A percentile compares a stretch with the other conserved stretches of the same genome.
Evolutionary conservation across 2,329 filamentous ascomycete species (phyloP).

Genomic region (Epichloe coenophiala): DNA sequence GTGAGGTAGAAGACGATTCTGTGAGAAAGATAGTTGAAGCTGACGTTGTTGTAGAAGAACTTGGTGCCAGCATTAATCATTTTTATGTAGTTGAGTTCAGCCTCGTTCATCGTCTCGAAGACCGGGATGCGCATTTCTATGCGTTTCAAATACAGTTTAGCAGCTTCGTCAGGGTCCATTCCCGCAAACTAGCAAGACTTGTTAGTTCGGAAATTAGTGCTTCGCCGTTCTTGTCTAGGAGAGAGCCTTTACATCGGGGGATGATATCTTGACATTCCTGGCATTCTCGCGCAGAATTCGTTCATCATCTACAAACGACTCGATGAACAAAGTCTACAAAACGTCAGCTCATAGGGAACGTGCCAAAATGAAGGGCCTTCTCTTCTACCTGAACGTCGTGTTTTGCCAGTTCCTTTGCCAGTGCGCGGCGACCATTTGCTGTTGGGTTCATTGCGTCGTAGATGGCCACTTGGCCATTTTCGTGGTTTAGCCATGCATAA

Average conservation of each 20-base stretch:
- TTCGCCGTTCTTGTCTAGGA: neutral
- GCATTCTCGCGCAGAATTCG: slow-evolving; percentile 93
- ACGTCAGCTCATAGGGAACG: neutral
- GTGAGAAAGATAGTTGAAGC: slow-evolving; percentile 91
- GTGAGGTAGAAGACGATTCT: slow-evolving; percentile 97
- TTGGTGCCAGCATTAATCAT: slow-evolving; percentile 97
- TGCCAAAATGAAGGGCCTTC: neutral
- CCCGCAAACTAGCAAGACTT: slow-evolving; percentile 53
- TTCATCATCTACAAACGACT: slow-evolving; percentile 88
- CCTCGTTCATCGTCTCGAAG: slow-evolving; percentile 93
- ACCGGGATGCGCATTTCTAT: slow-evolving; percentile 89
- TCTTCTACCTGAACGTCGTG: slow-evolving; percentile 69
- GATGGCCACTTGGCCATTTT: slow-evolving; percentile 95
- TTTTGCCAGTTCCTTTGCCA: slow-evolving; percentile 98
- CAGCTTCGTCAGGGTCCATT: slow-evolving; percentile 86
- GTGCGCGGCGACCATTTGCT: slow-evolving; percentile 62
- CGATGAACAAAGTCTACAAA: slow-evolving; percentile 81
- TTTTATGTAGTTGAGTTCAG: slow-evolving; percentile 92
- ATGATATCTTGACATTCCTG: slow-evolving; percentile 92
- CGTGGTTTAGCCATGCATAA: slow-evolving; percentile 88
- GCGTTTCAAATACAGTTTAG: slow-evolving; percentile 77
- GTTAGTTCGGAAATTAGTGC: neutral
- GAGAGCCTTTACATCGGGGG: slow-evolving; percentile 59
- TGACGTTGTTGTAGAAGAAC: slow-evolving; percentile 92
- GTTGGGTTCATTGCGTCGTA: slow-evolving; percentile 97